Evolutionary conservation across 73 alveolate species (phyloP).

Genomic region (Paramecium pentaurelia): DNA sequence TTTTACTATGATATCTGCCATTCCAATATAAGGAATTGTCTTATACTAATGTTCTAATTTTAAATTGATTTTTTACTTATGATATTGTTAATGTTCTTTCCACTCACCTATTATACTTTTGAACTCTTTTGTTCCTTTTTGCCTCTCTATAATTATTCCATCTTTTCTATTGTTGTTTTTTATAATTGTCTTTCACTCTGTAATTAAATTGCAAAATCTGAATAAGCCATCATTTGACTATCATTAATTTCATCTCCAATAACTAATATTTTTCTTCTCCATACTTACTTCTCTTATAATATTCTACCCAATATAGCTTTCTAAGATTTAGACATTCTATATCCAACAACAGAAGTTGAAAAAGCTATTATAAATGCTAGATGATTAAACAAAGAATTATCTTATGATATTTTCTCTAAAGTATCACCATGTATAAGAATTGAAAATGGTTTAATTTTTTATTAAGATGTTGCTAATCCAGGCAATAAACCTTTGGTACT

Average conservation of each 20-base stretch:
- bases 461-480: neutral
- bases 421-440: neutral
- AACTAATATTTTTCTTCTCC: neutral
- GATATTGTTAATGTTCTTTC: neutral
- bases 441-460: neutral
- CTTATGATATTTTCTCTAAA: neutral
- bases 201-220: neutral
- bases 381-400: neutral
- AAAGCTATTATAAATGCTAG: neutral
- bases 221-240: neutral
- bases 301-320: neutral
- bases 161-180: neutral
- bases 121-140: neutral
- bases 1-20: neutral
- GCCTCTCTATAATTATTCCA: neutral
- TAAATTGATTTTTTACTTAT: neutral
- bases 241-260: conserved; percentile 26
- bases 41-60: neutral
- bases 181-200: neutral
- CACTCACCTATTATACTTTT: neutral
- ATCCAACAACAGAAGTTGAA: neutral
- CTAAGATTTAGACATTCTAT: neutral
- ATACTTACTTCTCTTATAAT: neutral
- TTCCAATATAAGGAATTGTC: neutral
- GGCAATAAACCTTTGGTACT: neutral